A percentile compares a stretch with the other conserved stretches of the same genome.
Conservation (phyloP, 495 filamentous ascomycete species). For the Trichoderma parareesei region DNA sequence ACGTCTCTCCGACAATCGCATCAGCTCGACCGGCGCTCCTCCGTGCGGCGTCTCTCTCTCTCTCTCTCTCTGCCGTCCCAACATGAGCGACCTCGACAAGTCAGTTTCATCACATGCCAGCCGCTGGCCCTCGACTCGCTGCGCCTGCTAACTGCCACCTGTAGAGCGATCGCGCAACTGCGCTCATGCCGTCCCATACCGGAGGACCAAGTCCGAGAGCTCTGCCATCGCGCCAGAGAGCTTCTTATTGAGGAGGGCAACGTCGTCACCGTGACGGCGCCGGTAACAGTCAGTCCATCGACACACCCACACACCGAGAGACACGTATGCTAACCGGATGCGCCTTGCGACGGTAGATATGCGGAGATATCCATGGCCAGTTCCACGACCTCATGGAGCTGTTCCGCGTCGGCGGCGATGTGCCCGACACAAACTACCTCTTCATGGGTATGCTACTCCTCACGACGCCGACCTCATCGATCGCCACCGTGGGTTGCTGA, state of each 20-base stretch:
- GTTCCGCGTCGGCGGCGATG: slow-evolving; percentile 89
- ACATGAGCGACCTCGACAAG: slow-evolving; percentile 84
- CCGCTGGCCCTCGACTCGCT: not conserved
- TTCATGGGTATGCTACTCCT: slow-evolving; percentile 67
- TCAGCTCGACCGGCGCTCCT: slow-evolving; percentile 6
- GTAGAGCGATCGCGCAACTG: slow-evolving; percentile 85
- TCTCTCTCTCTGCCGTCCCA: slow-evolving; percentile 19
- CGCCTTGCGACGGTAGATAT: slow-evolving; percentile 53
- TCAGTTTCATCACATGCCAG: slow-evolving; percentile 29
- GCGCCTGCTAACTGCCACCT: slow-evolving; percentile 13
- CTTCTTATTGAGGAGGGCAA: slow-evolving; percentile 97
- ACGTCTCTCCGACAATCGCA: not conserved
- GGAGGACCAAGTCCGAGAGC: slow-evolving; percentile 85
- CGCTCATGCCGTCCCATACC: slow-evolving; percentile 95
- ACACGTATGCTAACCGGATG: not conserved
- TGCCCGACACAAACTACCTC: slow-evolving; percentile 95
- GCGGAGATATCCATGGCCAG: slow-evolving; percentile 96
- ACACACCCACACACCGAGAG: not conserved
- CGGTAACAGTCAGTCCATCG: slow-evolving; percentile 61
- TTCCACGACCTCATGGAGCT: slow-evolving; percentile 99
- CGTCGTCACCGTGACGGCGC: slow-evolving; percentile 90
- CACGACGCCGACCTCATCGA: not conserved
- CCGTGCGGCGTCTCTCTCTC: not conserved
- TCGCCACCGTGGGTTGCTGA: not conserved
- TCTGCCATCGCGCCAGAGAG: slow-evolving; percentile 96